Evolutionary conservation across 768 basidiomycete genomes (phyloP).

Genomic region (Termitomyces sp.): DNA sequence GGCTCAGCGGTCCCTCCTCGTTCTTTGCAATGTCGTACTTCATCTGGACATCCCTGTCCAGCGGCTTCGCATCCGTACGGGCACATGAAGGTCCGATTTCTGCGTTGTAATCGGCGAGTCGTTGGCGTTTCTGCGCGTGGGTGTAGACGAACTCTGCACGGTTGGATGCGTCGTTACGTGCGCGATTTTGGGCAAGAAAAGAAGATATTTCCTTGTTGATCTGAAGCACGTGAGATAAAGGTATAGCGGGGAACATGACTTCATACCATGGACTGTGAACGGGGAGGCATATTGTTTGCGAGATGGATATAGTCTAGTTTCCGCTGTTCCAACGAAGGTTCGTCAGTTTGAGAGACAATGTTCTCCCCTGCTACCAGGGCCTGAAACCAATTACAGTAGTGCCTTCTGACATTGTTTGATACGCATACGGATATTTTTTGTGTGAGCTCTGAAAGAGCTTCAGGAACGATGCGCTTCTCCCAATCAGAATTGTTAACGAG

Average conservation of each 20-base stretch:
- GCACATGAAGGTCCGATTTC: conserved; percentile 51
- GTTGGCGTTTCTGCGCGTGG: conserved; percentile 47
- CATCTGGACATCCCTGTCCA: conserved; percentile 75
- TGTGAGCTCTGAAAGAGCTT: conserved; percentile 46
- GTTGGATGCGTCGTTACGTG: conserved; percentile 73
- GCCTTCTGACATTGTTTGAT: neutral
- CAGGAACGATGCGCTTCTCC: conserved; percentile 53
- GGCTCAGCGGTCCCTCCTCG: conserved; percentile 66
- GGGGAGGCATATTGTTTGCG: conserved; percentile 38
- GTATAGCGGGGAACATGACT: too few species aligned
- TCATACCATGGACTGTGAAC: conserved; percentile 57
- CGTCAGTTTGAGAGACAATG: neutral
- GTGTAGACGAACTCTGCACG: conserved; percentile 67
- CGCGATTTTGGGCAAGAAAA: conserved; percentile 66
- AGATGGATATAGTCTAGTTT: conserved; percentile 59
- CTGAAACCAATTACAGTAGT: conserved; percentile 12
- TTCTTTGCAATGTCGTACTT: conserved; percentile 88
- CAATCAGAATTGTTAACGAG: conserved; percentile 62
- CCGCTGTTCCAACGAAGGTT: conserved; percentile 51
- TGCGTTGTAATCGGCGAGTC: conserved; percentile 21
- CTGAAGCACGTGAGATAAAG: conserved; percentile 27
- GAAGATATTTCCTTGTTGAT: conserved; percentile 65
- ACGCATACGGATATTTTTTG: conserved; percentile 44
- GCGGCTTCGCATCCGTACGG: conserved; percentile 61
- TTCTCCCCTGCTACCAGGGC: conserved; percentile 15